phyloP scores from a whole-genome alignment of 2,329 filamentous ascomycete species.

The Talaromyces piceae region DNA sequence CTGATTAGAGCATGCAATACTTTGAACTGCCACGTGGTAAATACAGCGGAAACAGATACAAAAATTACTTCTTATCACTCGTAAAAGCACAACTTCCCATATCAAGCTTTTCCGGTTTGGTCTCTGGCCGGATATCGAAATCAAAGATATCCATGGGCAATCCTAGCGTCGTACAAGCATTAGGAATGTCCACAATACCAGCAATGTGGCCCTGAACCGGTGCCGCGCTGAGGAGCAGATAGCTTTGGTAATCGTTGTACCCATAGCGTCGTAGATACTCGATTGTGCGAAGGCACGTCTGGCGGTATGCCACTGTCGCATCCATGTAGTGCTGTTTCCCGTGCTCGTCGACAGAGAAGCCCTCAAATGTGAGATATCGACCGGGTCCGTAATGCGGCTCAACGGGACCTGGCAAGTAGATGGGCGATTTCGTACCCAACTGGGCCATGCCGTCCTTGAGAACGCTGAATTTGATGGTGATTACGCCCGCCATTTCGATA shows the following conservation, averaged over 20 bases:
- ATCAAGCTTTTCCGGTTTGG: conserved; percentile 47
- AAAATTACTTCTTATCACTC: not conserved
- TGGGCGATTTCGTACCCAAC: conserved; percentile 69
- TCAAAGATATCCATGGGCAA: conserved; percentile 92
- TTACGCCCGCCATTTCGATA: conserved; percentile 89
- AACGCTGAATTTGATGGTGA: conserved; percentile 83
- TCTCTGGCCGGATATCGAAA: conserved; percentile 73
- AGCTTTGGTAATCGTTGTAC: conserved; percentile 69
- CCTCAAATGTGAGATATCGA: conserved; percentile 76
- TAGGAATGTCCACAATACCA: conserved; percentile 84
- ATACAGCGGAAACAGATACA: too few relatives aligned
- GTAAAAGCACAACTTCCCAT: conserved; percentile 5
- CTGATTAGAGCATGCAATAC: not conserved
- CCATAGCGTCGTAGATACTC: conserved; percentile 71
- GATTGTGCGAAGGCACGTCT: conserved; percentile 69
- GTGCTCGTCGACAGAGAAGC: conserved; percentile 79
- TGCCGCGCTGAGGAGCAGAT: conserved; percentile 76
- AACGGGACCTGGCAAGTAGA: conserved; percentile 80
- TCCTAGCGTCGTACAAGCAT: conserved; percentile 82
- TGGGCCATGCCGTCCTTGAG: conserved; percentile 73
- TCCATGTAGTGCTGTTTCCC: conserved; percentile 89
- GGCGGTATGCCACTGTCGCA: conserved; percentile 75
- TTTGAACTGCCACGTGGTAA: not conserved
- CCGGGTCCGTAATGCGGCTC: conserved; percentile 82
- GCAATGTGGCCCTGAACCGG: conserved; percentile 83